Conservation (phyloP, 352 stramenopile genomes). For the Pythium rhizo-oryzae region DNA sequence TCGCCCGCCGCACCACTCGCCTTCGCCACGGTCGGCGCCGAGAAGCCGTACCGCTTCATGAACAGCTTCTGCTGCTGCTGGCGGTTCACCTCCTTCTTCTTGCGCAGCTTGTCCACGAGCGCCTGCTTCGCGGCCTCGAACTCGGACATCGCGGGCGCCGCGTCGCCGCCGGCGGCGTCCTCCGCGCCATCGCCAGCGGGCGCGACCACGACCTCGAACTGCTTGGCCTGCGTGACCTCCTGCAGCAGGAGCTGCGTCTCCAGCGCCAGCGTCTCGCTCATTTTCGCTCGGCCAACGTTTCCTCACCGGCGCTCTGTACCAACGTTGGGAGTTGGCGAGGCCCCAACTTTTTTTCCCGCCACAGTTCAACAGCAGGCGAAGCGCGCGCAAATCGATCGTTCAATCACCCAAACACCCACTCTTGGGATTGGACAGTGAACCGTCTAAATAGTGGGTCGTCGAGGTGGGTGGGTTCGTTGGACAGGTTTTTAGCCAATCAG, state of each 20-base stretch:
- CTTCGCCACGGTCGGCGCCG: background rate
- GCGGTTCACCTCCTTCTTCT: slow-evolving; percentile 61
- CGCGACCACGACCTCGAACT: slow-evolving; percentile 27
- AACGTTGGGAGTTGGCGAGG: background rate
- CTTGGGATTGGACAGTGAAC: background rate
- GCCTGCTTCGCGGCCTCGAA: slow-evolving; percentile 56
- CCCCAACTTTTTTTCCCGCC: slow-evolving; percentile 7
- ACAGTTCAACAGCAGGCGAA: background rate
- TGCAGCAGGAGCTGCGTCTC: slow-evolving; percentile 83
- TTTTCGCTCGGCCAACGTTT: slow-evolving; percentile 11
- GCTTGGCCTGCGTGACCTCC: slow-evolving; percentile 61
- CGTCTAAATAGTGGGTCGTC: background rate
- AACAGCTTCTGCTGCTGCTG: slow-evolving; percentile 56
- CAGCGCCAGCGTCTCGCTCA: slow-evolving; percentile 67
- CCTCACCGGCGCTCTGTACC: background rate
- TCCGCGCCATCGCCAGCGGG: background rate
- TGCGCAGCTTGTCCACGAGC: slow-evolving; percentile 66
- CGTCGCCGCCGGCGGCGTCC: slow-evolving; percentile 7
- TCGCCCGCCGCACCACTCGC: background rate
- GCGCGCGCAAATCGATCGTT: background rate
- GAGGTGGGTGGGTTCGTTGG: background rate
- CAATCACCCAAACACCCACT: slow-evolving; percentile 19
- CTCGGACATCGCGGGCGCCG: slow-evolving; percentile 38
- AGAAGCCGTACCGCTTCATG: slow-evolving; percentile 45
- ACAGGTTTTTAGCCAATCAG: background rate